Evolutionary conservation across 2,329 filamentous ascomycete species (phyloP).

Genomic region (Kalmusia sp.): DNA sequence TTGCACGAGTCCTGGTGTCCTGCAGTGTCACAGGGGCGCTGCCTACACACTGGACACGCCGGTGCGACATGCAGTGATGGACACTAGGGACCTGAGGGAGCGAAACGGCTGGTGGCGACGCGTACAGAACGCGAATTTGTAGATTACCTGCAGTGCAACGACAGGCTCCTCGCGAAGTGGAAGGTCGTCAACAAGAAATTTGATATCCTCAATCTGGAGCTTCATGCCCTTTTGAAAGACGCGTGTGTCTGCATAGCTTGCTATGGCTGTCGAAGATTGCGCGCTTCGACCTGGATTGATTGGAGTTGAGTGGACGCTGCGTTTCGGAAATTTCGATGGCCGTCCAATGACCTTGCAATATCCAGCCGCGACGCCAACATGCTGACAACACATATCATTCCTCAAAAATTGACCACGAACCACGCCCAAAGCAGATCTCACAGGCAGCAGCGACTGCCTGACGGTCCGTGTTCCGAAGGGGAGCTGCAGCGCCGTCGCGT

Average conservation of each 20-base stretch:
- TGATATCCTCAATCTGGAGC: conserved; percentile 22
- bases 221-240: conserved; percentile 30
- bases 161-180: conserved; percentile 9
- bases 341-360: conserved; percentile 26
- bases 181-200: conserved; percentile 15
- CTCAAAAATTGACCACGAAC: background rate
- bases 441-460: conserved; percentile 23
- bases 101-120: conserved; percentile 20
- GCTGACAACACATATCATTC: background rate
- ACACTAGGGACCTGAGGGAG: conserved; percentile 15
- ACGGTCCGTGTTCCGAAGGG: conserved; percentile 24
- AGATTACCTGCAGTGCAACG: conserved; percentile 27
- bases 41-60: conserved; percentile 38
- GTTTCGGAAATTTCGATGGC: conserved; percentile 16
- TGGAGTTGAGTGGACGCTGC: conserved; percentile 20
- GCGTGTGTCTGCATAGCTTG: conserved; percentile 12
- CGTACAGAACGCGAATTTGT: conserved; percentile 26
- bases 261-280: conserved; percentile 19
- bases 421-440: conserved; percentile 12
- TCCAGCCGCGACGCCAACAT: background rate
- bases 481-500: conserved; percentile 7
- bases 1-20: conserved; percentile 17
- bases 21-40: conserved; percentile 32
- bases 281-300: conserved; percentile 23
- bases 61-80: conserved; percentile 38